A percentile compares a stretch with the other conserved stretches of the same genome.
Conservation (phyloP, 768 basidiomycete genomes). For the Podaxis rugospora region DNA sequence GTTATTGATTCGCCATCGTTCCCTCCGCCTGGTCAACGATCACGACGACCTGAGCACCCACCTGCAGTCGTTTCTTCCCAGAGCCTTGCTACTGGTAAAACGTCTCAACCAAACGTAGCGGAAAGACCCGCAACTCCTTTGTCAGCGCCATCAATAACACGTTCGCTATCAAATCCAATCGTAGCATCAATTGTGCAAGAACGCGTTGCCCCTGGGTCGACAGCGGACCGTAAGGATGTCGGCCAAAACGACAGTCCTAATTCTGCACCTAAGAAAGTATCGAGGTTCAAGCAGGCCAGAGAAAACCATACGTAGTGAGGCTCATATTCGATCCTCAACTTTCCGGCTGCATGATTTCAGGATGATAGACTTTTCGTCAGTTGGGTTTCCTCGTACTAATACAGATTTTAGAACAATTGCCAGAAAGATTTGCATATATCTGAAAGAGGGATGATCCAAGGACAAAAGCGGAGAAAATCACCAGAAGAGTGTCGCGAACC, state of each 20-base stretch:
- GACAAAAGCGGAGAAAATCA: background rate
- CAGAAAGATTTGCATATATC: background rate
- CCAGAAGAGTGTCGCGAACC: background rate
- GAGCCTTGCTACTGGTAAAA: background rate
- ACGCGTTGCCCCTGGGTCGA: background rate
- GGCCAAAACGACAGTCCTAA: background rate
- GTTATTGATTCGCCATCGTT: constrained; percentile 38
- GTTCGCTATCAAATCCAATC: background rate
- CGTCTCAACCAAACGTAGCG: background rate
- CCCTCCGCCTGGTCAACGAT: constrained; percentile 17
- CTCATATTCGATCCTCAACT: background rate
- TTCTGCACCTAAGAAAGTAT: constrained; percentile 20
- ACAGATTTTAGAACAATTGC: background rate
- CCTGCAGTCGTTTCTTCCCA: constrained; percentile 15
- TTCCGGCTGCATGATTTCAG: background rate
- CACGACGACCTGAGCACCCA: constrained; percentile 17
- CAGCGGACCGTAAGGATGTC: background rate
- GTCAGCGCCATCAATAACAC: background rate
- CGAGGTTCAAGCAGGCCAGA: constrained; percentile 26
- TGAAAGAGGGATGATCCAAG: background rate
- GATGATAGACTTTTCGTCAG: background rate
- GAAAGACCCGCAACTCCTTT: background rate
- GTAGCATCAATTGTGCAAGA: constrained; percentile 11
- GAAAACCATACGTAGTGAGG: background rate
- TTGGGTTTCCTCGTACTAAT: background rate